These are phyloP conservation scores for Cucurbita pepo DNA, from an alignment of 306 rosid species.

Conservation along the genomic window DNA sequence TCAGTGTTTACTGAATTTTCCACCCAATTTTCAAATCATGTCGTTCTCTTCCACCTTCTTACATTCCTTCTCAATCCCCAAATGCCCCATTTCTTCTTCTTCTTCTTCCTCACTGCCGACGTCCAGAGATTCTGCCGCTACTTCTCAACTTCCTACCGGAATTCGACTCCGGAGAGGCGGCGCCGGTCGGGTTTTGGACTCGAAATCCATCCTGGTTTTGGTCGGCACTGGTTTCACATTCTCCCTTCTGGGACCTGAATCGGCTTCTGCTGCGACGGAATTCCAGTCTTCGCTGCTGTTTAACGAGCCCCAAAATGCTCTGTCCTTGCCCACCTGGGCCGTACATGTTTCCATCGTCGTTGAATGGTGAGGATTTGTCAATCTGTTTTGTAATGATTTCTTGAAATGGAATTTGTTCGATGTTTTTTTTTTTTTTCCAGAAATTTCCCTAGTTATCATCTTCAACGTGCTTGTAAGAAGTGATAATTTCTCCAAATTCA, in stretches of 20 bases:
- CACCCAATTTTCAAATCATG: neutral
- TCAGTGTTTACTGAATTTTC: neutral
- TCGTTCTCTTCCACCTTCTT: constrained; percentile 10
- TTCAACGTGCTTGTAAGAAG: too few species aligned
- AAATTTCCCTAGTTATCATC: too few species aligned
- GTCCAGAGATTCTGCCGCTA: neutral
- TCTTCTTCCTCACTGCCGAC: neutral
- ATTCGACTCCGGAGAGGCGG: neutral
- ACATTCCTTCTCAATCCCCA: neutral
- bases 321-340: constrained; percentile 94
- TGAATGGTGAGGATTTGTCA: constrained; percentile 44
- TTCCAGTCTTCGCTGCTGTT: constrained; percentile 28
- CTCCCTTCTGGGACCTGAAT: constrained; percentile 33
- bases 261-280: constrained; percentile 35
- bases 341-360: constrained; percentile 76
- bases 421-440: too few species aligned
- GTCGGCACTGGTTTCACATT: constrained; percentile 35
- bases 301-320: constrained; percentile 75
- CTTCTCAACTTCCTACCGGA: neutral
- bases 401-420: too few species aligned
- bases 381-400: neutral
- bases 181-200: constrained; percentile 1
- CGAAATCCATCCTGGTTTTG: constrained; percentile 16
- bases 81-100: neutral
- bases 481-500: too few species aligned